Percentiles rank a stretch among this genome's conserved stretches.
Conservation (phyloP, 2,329 filamentous ascomycete genomes). For the Bipolaris zeicola region DNA sequence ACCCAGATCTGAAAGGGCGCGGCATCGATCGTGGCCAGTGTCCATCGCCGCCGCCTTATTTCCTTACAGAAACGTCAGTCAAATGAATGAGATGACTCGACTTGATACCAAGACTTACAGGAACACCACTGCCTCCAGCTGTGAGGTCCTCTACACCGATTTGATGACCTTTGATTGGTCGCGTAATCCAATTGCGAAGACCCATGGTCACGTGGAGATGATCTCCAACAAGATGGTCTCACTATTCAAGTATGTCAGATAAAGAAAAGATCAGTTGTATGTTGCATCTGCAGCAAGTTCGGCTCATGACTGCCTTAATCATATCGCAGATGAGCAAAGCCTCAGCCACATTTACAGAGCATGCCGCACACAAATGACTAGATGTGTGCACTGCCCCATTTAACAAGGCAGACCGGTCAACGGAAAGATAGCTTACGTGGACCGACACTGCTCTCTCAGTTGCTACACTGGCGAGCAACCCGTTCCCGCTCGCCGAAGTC, state of each 20-base stretch:
- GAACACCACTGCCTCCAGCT: constrained; percentile 39
- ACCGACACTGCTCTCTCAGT: constrained; percentile 2
- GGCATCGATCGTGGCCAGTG: constrained; percentile 41
- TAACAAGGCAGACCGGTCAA: constrained; percentile 24
- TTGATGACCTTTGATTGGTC: constrained; percentile 37
- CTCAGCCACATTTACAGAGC: constrained; percentile 27
- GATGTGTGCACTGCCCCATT: constrained; percentile 11
- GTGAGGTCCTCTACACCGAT: constrained; percentile 41
- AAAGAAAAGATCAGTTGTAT: background rate
- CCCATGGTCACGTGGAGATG: constrained; percentile 23
- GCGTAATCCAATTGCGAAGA: constrained; percentile 39
- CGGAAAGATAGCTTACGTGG: constrained; percentile 1
- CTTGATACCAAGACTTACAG: constrained; percentile 23
- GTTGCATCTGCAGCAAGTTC: constrained; percentile 4
- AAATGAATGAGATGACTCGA: background rate
- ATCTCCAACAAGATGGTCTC: background rate
- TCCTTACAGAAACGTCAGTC: constrained; percentile 14
- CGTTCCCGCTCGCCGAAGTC: constrained; percentile 4
- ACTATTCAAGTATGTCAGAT: background rate
- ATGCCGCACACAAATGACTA: constrained; percentile 3
- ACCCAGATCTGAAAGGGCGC: constrained; percentile 45
- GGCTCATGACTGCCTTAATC: constrained; percentile 13
- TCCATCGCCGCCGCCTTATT: constrained; percentile 39
- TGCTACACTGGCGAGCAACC: constrained; percentile 3
- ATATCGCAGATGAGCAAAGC: constrained; percentile 17